Base-by-base conservation (phyloP, 164 flowering plant genomes). In the Aristolochia contorta region DNA sequence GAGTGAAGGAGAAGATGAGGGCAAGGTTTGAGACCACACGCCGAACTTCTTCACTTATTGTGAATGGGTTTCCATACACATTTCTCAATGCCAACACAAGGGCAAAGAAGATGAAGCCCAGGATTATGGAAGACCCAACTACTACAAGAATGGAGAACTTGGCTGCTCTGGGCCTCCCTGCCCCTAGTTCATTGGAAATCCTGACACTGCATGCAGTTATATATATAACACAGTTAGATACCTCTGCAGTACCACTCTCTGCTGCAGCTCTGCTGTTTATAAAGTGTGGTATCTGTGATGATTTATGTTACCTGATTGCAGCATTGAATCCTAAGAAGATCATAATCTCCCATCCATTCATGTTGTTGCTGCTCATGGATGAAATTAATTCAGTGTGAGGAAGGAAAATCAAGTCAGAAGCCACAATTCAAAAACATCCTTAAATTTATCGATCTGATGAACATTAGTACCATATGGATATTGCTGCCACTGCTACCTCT, bases 401-500 rank as follows among this genome's bases (percentile, higher is more conserved):
- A 57, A 25, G 30, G n/a, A 57, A 25, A 16, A 8, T 57, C 47
- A 37, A 6, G 12, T 37, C 43, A 37, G 43, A 37, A 37, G 43
- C 12, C 43, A 37, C 43, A 37, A 7, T 3, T 3, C 9, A 4
- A 37, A 37, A 48, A 20, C 23, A 13, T 33, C 27, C 10, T 0
- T 1, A 33, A 27, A 27, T 27, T 27, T 2, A n/a, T 14, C 7
- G 14, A 52, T 23, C 9, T 20, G 54, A 49, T 37, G 43, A 37
- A 37, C 43, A 49, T 57, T 63, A n/a, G n/a, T n/a, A 79, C 82
- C 82, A 79, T 21, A 79, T 76, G 59, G 82, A 76, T 5, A 76
- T 67, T 16, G 78, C 69, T 64, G 71, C 79, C 20, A 79, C 82
- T n/a, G 78, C 74, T 20, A 74, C 45, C 56, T 74, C 54, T 23